These are phyloP conservation scores for Cladosporium sp. DNA, from an alignment of 2,329 filamentous ascomycete species.

Conservation along the genomic window DNA sequence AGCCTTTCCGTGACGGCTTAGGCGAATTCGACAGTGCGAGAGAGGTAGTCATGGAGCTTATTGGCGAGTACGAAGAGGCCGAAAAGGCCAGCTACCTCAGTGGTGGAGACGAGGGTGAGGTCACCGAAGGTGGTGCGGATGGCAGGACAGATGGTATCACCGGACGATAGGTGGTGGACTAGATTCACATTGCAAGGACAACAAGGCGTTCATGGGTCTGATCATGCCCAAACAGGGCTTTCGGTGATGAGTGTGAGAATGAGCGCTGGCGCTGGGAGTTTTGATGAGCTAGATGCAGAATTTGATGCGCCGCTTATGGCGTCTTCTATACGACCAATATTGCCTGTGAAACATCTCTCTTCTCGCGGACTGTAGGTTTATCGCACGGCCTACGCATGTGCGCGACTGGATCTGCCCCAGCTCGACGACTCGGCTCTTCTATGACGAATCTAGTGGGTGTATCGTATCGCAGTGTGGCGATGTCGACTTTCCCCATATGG, in stretches of 20 bases:
- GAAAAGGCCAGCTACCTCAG: slow-evolving; percentile 89
- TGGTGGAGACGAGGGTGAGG: slow-evolving; percentile 26
- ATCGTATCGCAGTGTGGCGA: not conserved
- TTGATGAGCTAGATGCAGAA: slow-evolving; percentile 3
- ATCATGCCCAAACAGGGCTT: not conserved
- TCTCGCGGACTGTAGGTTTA: not conserved
- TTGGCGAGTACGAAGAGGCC: slow-evolving; percentile 93
- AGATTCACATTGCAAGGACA: not conserved
- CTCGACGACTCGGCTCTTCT: not conserved
- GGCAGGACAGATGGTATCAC: slow-evolving; percentile 46
- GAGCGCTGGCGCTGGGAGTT: slow-evolving; percentile 16
- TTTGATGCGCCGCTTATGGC: slow-evolving; percentile 9
- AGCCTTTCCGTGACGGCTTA: slow-evolving; percentile 86
- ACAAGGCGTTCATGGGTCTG: slow-evolving; percentile 2
- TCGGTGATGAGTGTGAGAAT: not conserved
- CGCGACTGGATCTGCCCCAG: not conserved
- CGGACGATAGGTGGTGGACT: slow-evolving; percentile 34
- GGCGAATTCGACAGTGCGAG: slow-evolving; percentile 94
- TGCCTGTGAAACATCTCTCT: not conserved
- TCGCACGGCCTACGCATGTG: not conserved
- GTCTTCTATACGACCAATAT: slow-evolving; percentile 7
- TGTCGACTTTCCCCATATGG: not conserved
- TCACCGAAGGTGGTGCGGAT: slow-evolving; percentile 34
- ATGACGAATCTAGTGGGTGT: not conserved
- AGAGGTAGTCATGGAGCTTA: slow-evolving; percentile 86